A percentile compares a stretch with the other conserved stretches of the same genome.
These are phyloP conservation scores for Rubroshorea leprosula DNA, from an alignment of 345 rosid species.

Conservation along the genomic window DNA sequence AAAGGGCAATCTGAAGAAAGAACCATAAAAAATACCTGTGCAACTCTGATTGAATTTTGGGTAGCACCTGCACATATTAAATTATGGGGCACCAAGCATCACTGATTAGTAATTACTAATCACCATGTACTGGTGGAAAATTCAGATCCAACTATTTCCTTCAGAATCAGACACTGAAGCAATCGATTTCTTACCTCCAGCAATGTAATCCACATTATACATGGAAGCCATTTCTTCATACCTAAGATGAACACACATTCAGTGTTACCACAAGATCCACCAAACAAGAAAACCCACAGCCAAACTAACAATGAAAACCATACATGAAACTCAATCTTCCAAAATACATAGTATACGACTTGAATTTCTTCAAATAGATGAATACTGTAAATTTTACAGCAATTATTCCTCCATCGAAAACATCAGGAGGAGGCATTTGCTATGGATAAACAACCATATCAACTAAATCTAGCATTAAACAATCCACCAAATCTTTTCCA, in stretches of 20 bases:
- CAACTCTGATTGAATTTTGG: constrained; percentile 90
- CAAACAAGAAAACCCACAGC: too few relatives aligned
- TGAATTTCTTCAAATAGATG: too few relatives aligned
- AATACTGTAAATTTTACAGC: too few relatives aligned
- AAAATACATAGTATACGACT: too few relatives aligned
- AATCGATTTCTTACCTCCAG: constrained; percentile 48
- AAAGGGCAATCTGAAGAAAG: neutral
- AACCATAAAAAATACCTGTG: constrained; percentile 52
- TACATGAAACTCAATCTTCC: neutral
- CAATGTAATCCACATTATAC: constrained; percentile 52
- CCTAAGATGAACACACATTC: constrained; percentile 28
- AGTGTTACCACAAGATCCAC: neutral
- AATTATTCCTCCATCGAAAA: too few relatives aligned
- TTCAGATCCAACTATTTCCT: neutral
- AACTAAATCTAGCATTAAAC: neutral
- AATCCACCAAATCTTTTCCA: neutral
- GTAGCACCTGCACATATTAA: constrained; percentile 51
- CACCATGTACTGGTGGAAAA: neutral
- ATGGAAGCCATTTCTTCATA: constrained; percentile 46
- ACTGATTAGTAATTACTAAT: neutral
- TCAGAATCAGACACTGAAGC: neutral
- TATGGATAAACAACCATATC: too few relatives aligned
- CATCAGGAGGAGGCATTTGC: too few relatives aligned
- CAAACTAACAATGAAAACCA: neutral
- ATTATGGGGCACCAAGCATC: neutral